phyloP scores from a whole-genome alignment of 495 filamentous ascomycete genomes.

The Talaromyces borbonicus region DNA sequence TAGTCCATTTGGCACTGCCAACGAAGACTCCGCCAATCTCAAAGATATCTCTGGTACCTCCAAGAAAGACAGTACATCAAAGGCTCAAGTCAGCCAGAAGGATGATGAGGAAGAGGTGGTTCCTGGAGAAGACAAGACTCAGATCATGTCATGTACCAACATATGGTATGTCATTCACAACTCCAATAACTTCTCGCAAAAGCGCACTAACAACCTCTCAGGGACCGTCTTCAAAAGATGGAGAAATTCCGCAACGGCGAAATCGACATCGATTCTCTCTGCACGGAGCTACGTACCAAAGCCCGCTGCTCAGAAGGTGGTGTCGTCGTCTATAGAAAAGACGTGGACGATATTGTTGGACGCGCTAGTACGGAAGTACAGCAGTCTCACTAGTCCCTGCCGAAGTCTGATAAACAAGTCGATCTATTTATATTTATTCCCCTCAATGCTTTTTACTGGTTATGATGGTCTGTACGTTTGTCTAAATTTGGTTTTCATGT shows the following conservation, averaged over 20 bases:
- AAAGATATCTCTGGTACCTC: slow-evolving; percentile 15
- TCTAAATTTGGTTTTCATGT: slow-evolving; percentile 18
- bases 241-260: slow-evolving; percentile 79
- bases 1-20: slow-evolving; percentile 58
- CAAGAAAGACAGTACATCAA: slow-evolving; percentile 63
- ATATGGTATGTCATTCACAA: slow-evolving; percentile 62
- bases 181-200: background rate
- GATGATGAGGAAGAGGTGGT: slow-evolving; percentile 62
- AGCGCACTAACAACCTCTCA: slow-evolving; percentile 28
- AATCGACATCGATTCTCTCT: slow-evolving; percentile 86
- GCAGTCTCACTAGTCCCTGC: slow-evolving; percentile 1
- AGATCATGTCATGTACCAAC: slow-evolving; percentile 76
- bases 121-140: slow-evolving; percentile 49
- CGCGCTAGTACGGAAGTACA: slow-evolving; percentile 26
- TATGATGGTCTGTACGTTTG: slow-evolving; percentile 11
- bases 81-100: slow-evolving; percentile 62
- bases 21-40: slow-evolving; percentile 38
- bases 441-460: background rate
- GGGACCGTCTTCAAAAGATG: slow-evolving; percentile 85
- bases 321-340: slow-evolving; percentile 81
- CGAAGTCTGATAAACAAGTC: background rate
- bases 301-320: slow-evolving; percentile 90
- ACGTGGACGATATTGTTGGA: slow-evolving; percentile 74
- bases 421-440: background rate
- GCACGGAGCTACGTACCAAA: slow-evolving; percentile 88